Percentiles rank a stretch among this genome's conserved stretches.
phyloP scores from a whole-genome alignment of 805 yeast species.

The Cyberlindnera xishuangbannaensis region DNA sequence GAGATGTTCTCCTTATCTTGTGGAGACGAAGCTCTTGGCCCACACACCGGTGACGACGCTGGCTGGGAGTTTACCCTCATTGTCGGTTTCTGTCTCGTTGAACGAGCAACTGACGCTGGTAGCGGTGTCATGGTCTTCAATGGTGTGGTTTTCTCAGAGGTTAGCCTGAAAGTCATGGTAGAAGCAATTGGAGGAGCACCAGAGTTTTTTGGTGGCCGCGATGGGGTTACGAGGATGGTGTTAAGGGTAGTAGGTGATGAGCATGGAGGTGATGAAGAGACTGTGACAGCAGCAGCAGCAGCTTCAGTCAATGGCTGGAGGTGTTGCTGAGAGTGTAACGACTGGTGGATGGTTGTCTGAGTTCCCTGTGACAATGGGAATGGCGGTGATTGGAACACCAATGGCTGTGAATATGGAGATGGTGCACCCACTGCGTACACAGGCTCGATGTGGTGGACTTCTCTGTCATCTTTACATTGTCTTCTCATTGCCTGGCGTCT shows the following conservation, averaged over 20 bases:
- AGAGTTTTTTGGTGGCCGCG: conserved; percentile 13
- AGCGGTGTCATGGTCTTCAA: conserved; percentile 11
- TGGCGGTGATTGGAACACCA: background rate
- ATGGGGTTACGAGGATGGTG: conserved; percentile 14
- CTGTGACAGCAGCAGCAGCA: no score
- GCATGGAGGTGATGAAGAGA: conserved; percentile 7
- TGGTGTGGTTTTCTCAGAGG: conserved; percentile 7
- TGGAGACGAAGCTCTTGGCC: no score
- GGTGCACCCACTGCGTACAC: no score
- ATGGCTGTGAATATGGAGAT: no score
- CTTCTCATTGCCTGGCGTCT: conserved; percentile 78
- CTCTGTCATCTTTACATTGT: conserved; percentile 28
- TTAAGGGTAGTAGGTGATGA: background rate
- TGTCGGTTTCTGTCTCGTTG: conserved; percentile 12
- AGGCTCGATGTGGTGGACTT: conserved; percentile 26
- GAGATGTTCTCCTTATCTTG: no score
- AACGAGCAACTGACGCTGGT: conserved; percentile 1
- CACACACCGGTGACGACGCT: conserved; percentile 5
- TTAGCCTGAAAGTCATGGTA: conserved; percentile 21
- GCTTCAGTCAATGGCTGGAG: no score
- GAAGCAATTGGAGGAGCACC: conserved; percentile 11
- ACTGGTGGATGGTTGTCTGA: conserved; percentile 1
- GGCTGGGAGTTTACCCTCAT: conserved; percentile 19
- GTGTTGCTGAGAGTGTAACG: no score
- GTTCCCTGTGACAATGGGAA: background rate